Base-by-base conservation (phyloP, 2,329 filamentous ascomycete species). In the Lachnellula hyalina region DNA sequence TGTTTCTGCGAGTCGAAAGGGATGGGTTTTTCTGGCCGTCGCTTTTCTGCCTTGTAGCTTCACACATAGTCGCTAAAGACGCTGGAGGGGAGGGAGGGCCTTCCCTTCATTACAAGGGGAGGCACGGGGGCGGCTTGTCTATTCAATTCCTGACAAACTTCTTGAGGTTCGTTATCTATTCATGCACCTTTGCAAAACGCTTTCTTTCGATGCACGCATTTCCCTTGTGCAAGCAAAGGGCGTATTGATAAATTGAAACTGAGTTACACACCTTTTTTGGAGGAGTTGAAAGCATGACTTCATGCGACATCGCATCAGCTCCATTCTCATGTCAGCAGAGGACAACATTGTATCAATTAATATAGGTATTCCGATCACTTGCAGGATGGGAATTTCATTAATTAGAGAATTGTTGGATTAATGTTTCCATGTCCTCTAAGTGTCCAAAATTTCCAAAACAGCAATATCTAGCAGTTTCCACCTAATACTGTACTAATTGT, bases 1-100 rank as follows among this genome's bases (percentile, higher is more conserved):
- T 70, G 57, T 57, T 67, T 64, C 58, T 63, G 56, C 57, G 36
- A 52, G 28, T 42, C 49, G 38, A 51, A 12, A 32, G 9, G 28
- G 54, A 55, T 56, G 49, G 61, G 60, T 56, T 51, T 52, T 56
- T 55, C 46, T 44, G 36, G 15, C 17, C 23, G 23, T 34, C 17
- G 28, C 19, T 44, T 38, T 49, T 40, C 32, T 47, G 44, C 44
- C 23, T 47, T 47, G 44, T 25, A 21, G 23, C 17, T 32, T 32
- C 8, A 32, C 25, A n/a, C 19, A 21, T 14, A 23, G 41, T 23
- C 21, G n/a, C 21, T 44, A 19, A 44, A 17, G 41, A 25, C 21
- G 41, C 41, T 17, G 21, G 21, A 14, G 41, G 19, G 38, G 15
- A 40, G 23, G 46, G 15, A 32, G 12, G 28, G 3, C 28, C 23